These are phyloP conservation scores for Periconia sp. DNA, from an alignment of 2,329 filamentous ascomycete species.

Conservation along the genomic window DNA sequence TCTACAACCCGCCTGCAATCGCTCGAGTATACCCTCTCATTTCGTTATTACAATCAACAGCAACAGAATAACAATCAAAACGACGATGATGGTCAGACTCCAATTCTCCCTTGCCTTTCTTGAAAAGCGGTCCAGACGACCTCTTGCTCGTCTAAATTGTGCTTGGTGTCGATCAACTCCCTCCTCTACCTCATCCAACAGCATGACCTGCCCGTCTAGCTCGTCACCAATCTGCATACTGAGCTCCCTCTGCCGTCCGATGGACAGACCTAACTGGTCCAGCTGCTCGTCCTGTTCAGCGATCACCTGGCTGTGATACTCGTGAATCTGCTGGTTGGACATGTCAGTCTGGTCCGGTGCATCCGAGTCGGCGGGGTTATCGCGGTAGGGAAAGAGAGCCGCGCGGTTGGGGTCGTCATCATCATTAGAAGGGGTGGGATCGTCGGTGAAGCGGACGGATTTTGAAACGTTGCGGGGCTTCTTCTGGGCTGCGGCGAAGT, in stretches of 20 bases:
- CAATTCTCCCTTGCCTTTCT: constrained; percentile 81
- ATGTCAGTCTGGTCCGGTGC: constrained; percentile 63
- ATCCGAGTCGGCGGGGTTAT: constrained; percentile 63
- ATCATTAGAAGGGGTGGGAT: constrained; percentile 26
- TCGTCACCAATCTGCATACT: constrained; percentile 97
- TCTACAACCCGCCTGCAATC: not conserved
- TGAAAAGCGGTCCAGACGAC: constrained; percentile 73
- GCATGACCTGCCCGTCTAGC: constrained; percentile 84
- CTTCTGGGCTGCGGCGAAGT: constrained; percentile 46
- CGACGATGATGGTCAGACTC: constrained; percentile 82
- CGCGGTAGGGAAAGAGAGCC: constrained; percentile 72
- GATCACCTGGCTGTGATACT: constrained; percentile 80
- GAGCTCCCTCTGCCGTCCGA: constrained; percentile 87
- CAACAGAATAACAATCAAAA: constrained; percentile 80
- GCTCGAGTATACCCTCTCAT: too few relatives aligned
- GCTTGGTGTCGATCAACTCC: constrained; percentile 80
- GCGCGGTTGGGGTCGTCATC: constrained; percentile 58
- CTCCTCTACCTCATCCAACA: constrained; percentile 88
- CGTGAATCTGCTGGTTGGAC: constrained; percentile 84
- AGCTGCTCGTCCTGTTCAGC: constrained; percentile 92
- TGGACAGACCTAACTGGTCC: constrained; percentile 84
- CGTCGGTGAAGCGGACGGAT: constrained; percentile 85
- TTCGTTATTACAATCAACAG: constrained; percentile 75
- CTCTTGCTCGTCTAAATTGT: constrained; percentile 76
- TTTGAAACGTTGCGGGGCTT: constrained; percentile 59